These are phyloP conservation scores for Mucor plumbeus DNA, from an alignment of 371 early-diverging fungal species.

Conservation along the genomic window DNA sequence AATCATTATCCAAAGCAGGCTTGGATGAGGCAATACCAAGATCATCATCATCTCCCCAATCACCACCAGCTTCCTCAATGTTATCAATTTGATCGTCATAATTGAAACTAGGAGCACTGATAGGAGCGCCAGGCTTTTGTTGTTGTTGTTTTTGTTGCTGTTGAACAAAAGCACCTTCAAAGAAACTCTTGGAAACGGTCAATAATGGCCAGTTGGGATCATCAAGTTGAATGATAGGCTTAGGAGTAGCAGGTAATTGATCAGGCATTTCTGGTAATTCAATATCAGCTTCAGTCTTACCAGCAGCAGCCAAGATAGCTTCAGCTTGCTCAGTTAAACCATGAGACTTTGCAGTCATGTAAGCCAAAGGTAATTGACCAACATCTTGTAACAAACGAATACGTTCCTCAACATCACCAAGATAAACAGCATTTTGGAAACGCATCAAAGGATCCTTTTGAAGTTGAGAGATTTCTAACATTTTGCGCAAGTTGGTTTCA, in stretches of 20 bases:
- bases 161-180: conserved; percentile 64
- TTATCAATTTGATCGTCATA: conserved; percentile 57
- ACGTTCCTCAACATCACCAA: conserved; percentile 90
- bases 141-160: conserved; percentile 29
- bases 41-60: conserved; percentile 76
- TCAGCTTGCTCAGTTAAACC: conserved; percentile 86
- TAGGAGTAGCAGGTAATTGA: conserved; percentile 61
- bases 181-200: conserved; percentile 72
- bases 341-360: conserved; percentile 87
- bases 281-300: conserved; percentile 68
- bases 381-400: conserved; percentile 79
- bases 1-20: conserved; percentile 24
- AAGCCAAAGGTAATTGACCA: conserved; percentile 89
- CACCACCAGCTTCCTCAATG: conserved; percentile 64
- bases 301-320: conserved; percentile 75
- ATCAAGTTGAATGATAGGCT: conserved; percentile 68
- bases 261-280: conserved; percentile 51
- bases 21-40: conserved; percentile 33
- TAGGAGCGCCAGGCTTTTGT: conserved; percentile 28
- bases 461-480: conserved; percentile 89
- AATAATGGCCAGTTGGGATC: conserved; percentile 91
- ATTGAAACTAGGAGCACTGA: conserved; percentile 45
- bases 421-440: conserved; percentile 87
- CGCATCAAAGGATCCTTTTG: conserved; percentile 84
- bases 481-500: conserved; percentile 84